Percentiles rank a stretch among this genome's conserved stretches.
Evolutionary conservation across 1,139 yeast species (phyloP).

Genomic region (Yamadazyma oceani): DNA sequence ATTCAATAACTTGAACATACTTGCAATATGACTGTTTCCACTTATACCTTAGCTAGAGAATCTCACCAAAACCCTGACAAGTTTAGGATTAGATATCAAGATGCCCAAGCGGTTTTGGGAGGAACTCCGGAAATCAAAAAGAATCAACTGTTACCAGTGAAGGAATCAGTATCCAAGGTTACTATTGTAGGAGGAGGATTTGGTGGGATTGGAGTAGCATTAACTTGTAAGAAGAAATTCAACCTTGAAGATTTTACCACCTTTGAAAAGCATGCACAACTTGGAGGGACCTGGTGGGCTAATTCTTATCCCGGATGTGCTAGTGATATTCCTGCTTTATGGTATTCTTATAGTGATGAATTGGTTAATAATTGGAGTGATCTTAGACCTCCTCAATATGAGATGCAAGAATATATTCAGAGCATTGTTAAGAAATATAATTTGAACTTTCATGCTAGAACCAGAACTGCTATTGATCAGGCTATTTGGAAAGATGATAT

Average conservation of each 20-base stretch:
- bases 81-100: slow-evolving; percentile 30
- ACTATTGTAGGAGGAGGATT: slow-evolving; percentile 52
- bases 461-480: slow-evolving; percentile 29
- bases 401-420: slow-evolving; percentile 47
- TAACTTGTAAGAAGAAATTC: slow-evolving; percentile 30
- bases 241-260: slow-evolving; percentile 34
- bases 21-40: slow-evolving; percentile 11
- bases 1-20: too few relatives aligned
- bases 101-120: slow-evolving; percentile 29
- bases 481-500: slow-evolving; percentile 31
- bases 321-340: slow-evolving; percentile 50
- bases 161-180: slow-evolving; percentile 28
- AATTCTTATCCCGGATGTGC: slow-evolving; percentile 58
- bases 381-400: slow-evolving; percentile 49
- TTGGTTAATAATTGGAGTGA: slow-evolving; percentile 46
- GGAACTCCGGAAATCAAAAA: slow-evolving; percentile 18
- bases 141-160: slow-evolving; percentile 22
- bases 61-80: slow-evolving; percentile 35
- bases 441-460: slow-evolving; percentile 29
- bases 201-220: slow-evolving; percentile 40
- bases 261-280: slow-evolving; percentile 44
- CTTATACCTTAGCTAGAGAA: slow-evolving; percentile 28
- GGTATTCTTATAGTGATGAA: slow-evolving; percentile 45
- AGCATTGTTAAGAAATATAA: slow-evolving; percentile 37
- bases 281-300: slow-evolving; percentile 60